A percentile compares a stretch with the other conserved stretches of the same genome.
Conservation (phyloP, 768 basidiomycete species). For the Tylopilus sp. region DNA sequence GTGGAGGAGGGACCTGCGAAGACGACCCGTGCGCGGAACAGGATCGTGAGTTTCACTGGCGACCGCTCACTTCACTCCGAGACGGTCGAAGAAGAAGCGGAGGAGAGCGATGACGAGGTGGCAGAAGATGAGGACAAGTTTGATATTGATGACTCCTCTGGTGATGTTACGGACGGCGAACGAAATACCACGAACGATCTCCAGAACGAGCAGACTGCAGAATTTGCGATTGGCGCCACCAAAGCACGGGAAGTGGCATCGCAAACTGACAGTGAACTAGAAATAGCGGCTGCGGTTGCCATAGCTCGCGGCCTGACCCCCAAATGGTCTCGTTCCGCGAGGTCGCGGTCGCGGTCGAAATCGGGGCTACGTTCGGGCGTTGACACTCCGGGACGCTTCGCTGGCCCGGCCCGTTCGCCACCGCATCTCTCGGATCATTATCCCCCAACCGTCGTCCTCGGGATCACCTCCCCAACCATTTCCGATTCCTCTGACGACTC, state of each 20-base stretch:
- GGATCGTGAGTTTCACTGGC: constrained; percentile 1
- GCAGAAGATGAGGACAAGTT: constrained; percentile 72
- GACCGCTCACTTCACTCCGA: constrained; percentile 16
- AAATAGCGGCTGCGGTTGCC: constrained; percentile 29
- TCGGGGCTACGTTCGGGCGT: constrained; percentile 53
- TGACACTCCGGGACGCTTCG: constrained; percentile 61
- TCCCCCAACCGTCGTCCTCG: constrained; percentile 30
- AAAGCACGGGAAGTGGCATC: constrained; percentile 29
- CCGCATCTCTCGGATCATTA: constrained; percentile 29
- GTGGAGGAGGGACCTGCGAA: constrained; percentile 81
- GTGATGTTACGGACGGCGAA: constrained; percentile 38
- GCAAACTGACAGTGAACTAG: constrained; percentile 28
- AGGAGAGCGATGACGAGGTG: constrained; percentile 38
- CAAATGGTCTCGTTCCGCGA: constrained; percentile 24
- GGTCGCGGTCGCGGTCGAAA: constrained; percentile 33
- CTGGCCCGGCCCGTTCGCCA: constrained; percentile 47
- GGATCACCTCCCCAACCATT: constrained; percentile 31
- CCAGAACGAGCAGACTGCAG: constrained; percentile 15
- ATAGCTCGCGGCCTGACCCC: constrained; percentile 31
- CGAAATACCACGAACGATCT: constrained; percentile 1
- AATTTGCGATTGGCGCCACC: constrained; percentile 19
- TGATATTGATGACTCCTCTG: constrained; percentile 91
- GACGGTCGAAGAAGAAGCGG: constrained; percentile 41
- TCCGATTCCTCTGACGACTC: constrained; percentile 41
- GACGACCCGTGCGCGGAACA: constrained; percentile 27